These are phyloP conservation scores for Fusarium brachygibbosum DNA, from an alignment of 2,329 filamentous ascomycete species.

Conservation along the genomic window DNA sequence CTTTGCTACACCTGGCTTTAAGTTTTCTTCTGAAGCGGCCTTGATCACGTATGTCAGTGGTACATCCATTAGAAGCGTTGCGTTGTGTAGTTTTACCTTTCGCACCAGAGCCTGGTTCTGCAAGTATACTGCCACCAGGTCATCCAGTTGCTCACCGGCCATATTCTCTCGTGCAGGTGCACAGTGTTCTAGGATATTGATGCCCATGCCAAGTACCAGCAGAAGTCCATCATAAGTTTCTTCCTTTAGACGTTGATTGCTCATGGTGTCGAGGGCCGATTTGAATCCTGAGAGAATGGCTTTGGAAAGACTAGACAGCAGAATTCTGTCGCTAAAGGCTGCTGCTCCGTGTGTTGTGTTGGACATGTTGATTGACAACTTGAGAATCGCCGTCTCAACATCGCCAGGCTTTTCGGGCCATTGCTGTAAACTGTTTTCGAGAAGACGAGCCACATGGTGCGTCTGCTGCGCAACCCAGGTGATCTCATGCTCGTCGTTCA, in stretches of 20 bases:
- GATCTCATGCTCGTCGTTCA: conserved; percentile 40
- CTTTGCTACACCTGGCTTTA: conserved; percentile 82
- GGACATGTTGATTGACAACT: conserved; percentile 85
- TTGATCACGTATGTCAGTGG: conserved; percentile 51
- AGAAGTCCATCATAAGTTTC: conserved; percentile 77
- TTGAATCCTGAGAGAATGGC: conserved; percentile 67
- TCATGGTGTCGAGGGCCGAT: conserved; percentile 62
- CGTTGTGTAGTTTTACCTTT: conserved; percentile 69
- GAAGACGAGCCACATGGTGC: conserved; percentile 50
- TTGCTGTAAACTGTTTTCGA: conserved; percentile 48
- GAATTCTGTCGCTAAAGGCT: conserved; percentile 72
- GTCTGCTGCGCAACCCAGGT: conserved; percentile 48
- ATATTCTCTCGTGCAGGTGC: conserved; percentile 66
- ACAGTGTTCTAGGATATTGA: conserved; percentile 88
- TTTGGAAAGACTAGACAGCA: conserved; percentile 64
- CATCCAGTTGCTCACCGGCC: conserved; percentile 62
- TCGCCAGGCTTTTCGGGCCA: conserved; percentile 51
- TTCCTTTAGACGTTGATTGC: conserved; percentile 62
- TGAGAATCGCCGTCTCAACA: conserved; percentile 51
- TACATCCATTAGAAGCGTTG: not conserved
- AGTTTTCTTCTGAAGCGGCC: conserved; percentile 80
- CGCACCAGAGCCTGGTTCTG: conserved; percentile 73
- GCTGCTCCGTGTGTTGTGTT: conserved; percentile 83
- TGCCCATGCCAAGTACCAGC: conserved; percentile 83
- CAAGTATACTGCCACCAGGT: conserved; percentile 75